phyloP scores from a whole-genome alignment of 352 stramenopile species.

The Pythium guiyangense region DNA sequence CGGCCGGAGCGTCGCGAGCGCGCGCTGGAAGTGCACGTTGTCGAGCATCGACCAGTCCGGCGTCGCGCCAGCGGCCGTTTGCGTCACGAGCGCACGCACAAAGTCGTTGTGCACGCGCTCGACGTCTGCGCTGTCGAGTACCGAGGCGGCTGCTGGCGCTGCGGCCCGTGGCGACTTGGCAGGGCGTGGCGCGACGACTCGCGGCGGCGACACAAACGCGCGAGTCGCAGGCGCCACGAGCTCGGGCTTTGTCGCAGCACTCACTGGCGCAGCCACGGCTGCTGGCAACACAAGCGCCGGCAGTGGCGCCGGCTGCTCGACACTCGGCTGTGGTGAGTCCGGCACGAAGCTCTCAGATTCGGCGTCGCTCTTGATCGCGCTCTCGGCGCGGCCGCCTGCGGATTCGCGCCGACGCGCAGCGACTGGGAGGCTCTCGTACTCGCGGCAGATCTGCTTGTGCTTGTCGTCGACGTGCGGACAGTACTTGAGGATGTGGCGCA shows the following conservation, averaged over 20 bases:
- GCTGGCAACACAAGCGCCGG: neutral
- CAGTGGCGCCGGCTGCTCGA: neutral
- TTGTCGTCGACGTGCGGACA: conserved; percentile 34
- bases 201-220: neutral
- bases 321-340: no score
- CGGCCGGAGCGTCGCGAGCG: conserved; percentile 16
- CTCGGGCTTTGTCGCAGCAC: neutral
- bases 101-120: conserved; percentile 20
- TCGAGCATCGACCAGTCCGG: conserved; percentile 16
- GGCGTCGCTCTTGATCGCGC: neutral
- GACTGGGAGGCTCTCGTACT: conserved; percentile 33
- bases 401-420: conserved; percentile 15
- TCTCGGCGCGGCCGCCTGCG: neutral
- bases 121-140: neutral
- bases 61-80: neutral
- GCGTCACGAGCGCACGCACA: conserved; percentile 21
- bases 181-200: neutral
- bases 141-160: no score
- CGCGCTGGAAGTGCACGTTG: conserved; percentile 20
- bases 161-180: neutral
- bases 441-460: conserved; percentile 37
- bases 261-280: neutral
- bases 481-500: conserved; percentile 39
- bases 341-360: no score
- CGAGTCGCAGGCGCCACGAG: no score